Evolutionary conservation across 1,284 basidiomycete species (phyloP).

Genomic region (Pascua sp.): DNA sequence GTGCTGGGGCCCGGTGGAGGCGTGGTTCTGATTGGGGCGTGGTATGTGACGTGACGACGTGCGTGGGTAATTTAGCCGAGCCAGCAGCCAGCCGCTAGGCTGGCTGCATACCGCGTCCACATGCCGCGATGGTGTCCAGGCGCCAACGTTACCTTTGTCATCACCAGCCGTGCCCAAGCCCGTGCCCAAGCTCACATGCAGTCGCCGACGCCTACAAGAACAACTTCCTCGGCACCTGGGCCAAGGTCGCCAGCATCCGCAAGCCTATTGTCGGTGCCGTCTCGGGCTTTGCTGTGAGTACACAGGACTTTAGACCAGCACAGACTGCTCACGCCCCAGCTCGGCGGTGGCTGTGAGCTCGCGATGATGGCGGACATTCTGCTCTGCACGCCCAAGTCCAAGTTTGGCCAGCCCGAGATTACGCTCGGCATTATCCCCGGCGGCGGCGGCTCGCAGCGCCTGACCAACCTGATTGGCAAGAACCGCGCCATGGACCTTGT

Average conservation of each 20-base stretch:
- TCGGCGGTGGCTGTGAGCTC: constrained; percentile 94
- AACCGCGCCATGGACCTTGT: constrained; percentile 93
- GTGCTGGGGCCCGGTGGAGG: not conserved
- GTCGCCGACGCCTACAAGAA: constrained; percentile 81
- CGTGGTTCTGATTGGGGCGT: not conserved
- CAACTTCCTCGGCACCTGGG: constrained; percentile 89
- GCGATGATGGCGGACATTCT: constrained; percentile 95
- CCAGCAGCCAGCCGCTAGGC: too few relatives aligned
- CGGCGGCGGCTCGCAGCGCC: constrained; percentile 57
- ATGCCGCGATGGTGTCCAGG: not conserved
- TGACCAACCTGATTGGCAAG: constrained; percentile 84
- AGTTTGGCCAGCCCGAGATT: constrained; percentile 96
- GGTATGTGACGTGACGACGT: not conserved
- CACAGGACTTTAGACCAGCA: not conserved
- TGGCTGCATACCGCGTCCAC: too few relatives aligned
- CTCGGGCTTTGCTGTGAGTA: constrained; percentile 83
- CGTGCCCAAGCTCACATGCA: constrained; percentile 40
- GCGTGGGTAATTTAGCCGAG: too few relatives aligned
- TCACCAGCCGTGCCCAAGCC: not conserved
- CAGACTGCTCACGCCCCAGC: constrained; percentile 51
- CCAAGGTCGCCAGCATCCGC: constrained; percentile 66
- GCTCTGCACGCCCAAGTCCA: constrained; percentile 86
- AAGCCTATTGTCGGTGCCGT: constrained; percentile 97
- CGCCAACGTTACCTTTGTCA: not conserved
- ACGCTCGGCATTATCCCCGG: constrained; percentile 91